Percentiles rank a stretch among this genome's conserved stretches.
phyloP scores from a whole-genome alignment of 441 rosid species.

The Mallotus japonicus region DNA sequence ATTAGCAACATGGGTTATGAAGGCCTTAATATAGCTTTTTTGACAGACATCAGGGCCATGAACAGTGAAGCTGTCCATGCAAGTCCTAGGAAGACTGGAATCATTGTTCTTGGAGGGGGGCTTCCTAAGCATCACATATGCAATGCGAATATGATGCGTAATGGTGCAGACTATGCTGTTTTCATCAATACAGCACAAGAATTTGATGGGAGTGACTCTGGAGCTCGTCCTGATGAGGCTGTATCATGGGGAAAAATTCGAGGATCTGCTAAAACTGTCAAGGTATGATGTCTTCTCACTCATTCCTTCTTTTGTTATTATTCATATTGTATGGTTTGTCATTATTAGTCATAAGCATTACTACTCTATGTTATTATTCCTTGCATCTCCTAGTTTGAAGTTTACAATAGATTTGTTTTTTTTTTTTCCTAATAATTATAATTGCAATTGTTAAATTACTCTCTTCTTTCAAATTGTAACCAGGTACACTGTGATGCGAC shows the following conservation, averaged over 20 bases:
- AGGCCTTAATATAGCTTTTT: conserved; percentile 8
- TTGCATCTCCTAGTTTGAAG: neutral
- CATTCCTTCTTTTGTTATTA: neutral
- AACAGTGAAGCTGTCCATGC: conserved; percentile 84
- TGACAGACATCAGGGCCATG: conserved; percentile 79
- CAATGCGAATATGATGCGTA: conserved; percentile 98
- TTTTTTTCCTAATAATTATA: neutral
- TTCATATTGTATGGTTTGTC: neutral
- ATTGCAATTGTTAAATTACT: neutral
- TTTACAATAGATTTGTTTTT: neutral
- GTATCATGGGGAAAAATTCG: conserved; percentile 94
- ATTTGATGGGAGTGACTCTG: conserved; percentile 96
- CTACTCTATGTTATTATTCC: neutral
- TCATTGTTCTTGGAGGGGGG: conserved; percentile 91
- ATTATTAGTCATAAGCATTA: neutral
- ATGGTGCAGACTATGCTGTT: conserved; percentile 93
- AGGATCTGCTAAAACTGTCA: conserved; percentile 75
- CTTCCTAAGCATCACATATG: conserved; percentile 93
- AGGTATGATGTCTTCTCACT: conserved; percentile 41
- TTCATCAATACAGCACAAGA: conserved; percentile 90
- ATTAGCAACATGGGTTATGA: conserved; percentile 1
- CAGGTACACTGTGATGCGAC: conserved; percentile 96
- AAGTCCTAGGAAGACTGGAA: conserved; percentile 72
- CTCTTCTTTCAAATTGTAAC: conserved; percentile 17
- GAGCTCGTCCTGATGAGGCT: conserved; percentile 94